phyloP scores from a whole-genome alignment of 768 basidiomycete species.

The Hysterangium stoloniferum region DNA sequence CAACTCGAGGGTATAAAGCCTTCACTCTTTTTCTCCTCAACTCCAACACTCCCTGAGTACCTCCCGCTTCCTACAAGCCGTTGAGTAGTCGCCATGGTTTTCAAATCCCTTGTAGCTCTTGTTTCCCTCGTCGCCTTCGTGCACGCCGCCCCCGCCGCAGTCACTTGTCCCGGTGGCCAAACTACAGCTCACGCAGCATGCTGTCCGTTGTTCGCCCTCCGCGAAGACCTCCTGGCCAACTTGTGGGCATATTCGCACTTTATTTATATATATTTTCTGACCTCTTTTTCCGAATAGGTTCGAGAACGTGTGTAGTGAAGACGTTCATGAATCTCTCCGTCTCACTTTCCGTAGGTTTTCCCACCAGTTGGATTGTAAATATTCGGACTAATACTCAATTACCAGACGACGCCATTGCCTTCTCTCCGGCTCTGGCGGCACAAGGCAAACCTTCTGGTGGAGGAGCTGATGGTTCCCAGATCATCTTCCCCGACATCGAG shows the following conservation, averaged over 20 bases:
- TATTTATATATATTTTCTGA: neutral
- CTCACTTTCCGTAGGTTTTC: constrained; percentile 19
- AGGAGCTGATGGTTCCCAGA: constrained; percentile 22
- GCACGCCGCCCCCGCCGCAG: constrained; percentile 2
- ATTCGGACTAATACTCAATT: neutral
- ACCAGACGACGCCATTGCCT: constrained; percentile 9
- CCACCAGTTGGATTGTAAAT: neutral
- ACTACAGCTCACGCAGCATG: constrained; percentile 2
- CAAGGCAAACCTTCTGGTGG: constrained; percentile 14
- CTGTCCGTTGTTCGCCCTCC: constrained; percentile 9
- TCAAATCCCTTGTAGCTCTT: constrained; percentile 14
- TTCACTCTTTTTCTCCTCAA: too few species aligned
- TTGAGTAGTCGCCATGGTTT: too few species aligned
- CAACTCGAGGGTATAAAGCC: too few species aligned
- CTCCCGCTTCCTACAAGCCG: too few species aligned
- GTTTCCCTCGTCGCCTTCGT: constrained; percentile 10
- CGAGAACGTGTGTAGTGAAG: constrained; percentile 24
- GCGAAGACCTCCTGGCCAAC: constrained; percentile 10
- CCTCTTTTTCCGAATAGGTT: neutral
- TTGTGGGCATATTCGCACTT: constrained; percentile 1
- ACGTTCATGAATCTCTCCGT: constrained; percentile 22
- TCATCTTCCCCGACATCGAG: constrained; percentile 19
- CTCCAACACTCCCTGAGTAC: too few species aligned
- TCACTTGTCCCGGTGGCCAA: constrained; percentile 7
- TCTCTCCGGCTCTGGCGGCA: neutral